These are phyloP conservation scores for Dillenia suffruticosa DNA, from an alignment of 164 flowering plant genomes.

Conservation along the genomic window DNA sequence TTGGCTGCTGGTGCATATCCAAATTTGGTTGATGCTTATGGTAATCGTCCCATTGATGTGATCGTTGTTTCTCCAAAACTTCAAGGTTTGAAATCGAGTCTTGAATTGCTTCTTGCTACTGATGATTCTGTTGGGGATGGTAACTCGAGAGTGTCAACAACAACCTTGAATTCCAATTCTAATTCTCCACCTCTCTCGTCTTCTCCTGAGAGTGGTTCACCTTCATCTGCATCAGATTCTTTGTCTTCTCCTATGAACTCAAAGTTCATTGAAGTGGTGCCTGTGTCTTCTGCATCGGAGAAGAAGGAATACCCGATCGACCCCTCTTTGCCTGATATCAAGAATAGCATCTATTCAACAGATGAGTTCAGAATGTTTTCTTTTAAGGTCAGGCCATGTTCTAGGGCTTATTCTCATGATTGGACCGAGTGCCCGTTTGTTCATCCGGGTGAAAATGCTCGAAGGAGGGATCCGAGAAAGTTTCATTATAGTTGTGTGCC, in stretches of 20 bases:
- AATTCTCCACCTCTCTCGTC: constrained; percentile 56
- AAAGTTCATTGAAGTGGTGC: constrained; percentile 29
- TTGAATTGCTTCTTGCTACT: constrained; percentile 54
- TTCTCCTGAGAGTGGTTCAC: constrained; percentile 58
- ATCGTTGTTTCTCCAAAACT: constrained; percentile 66
- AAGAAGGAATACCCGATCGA: constrained; percentile 87
- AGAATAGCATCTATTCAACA: constrained; percentile 82
- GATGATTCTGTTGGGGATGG: constrained; percentile 27
- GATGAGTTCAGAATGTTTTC: constrained; percentile 96
- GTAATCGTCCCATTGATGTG: constrained; percentile 62
- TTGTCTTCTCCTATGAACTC: constrained; percentile 37
- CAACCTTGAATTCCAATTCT: constrained; percentile 23
- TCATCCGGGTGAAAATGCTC: constrained; percentile 97
- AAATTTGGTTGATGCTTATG: constrained; percentile 51
- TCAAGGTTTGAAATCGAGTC: constrained; percentile 26
- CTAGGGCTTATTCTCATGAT: constrained; percentile 94
- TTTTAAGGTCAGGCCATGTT: constrained; percentile 92
- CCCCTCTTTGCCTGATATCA: constrained; percentile 85
- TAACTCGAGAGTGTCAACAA: constrained; percentile 29
- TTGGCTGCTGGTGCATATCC: constrained; percentile 76
- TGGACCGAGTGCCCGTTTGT: constrained; percentile 99
- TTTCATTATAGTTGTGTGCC: constrained; percentile 96
- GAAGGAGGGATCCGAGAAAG: constrained; percentile 91
- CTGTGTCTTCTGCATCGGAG: constrained; percentile 33
- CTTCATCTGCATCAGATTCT: constrained; percentile 43